Percentiles rank a stretch among this genome's conserved stretches.
These are phyloP conservation scores for Chaetomium fimeti DNA, from an alignment of 495 filamentous ascomycete species.

Conservation along the genomic window DNA sequence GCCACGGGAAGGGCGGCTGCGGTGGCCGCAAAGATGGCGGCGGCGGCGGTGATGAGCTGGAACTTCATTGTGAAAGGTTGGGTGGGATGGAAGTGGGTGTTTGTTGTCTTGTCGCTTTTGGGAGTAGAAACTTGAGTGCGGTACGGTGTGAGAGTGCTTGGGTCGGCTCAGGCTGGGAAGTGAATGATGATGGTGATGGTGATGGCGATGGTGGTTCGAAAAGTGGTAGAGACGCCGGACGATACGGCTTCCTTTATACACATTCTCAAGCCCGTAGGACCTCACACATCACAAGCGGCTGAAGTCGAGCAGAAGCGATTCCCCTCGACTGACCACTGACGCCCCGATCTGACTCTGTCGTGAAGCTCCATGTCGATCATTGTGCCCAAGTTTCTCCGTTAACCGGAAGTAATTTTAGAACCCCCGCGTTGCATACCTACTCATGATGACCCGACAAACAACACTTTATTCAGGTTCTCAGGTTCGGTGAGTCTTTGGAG, in stretches of 20 bases:
- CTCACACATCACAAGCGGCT: too few species aligned
- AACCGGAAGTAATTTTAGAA: conserved; percentile 9
- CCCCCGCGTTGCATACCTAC: too few species aligned
- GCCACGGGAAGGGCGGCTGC: conserved; percentile 19
- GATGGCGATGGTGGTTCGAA: background rate
- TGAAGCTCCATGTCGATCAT: background rate
- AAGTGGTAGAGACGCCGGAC: background rate
- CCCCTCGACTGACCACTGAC: background rate
- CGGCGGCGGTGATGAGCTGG: conserved; percentile 24
- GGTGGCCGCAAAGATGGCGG: conserved; percentile 15
- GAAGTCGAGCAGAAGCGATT: background rate
- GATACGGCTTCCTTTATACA: background rate
- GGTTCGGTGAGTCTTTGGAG: background rate
- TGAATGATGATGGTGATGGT: background rate
- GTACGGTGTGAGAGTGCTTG: background rate
- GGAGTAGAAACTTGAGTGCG: background rate
- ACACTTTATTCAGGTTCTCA: background rate
- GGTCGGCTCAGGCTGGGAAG: background rate
- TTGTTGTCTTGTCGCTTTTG: background rate
- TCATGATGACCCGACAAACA: conserved; percentile 1
- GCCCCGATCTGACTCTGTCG: background rate
- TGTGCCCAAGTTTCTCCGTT: background rate
- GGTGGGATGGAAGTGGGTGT: background rate
- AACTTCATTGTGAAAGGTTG: conserved; percentile 27
- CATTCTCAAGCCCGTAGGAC: background rate